These are phyloP conservation scores for Adenanthera pavonina DNA, from an alignment of 306 rosid genomes.

Conservation along the genomic window DNA sequence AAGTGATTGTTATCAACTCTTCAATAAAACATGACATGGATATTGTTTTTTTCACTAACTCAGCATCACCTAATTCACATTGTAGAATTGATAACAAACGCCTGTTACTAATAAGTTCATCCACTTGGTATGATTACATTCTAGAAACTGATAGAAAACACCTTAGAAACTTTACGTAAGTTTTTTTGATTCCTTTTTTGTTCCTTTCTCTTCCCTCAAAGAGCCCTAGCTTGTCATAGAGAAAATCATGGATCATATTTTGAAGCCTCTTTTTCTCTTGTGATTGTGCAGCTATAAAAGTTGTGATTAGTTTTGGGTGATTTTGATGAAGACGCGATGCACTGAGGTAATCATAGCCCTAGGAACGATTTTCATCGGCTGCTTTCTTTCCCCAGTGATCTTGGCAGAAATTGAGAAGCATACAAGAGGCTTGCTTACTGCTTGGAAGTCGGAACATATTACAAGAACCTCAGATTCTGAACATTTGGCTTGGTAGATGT, in stretches of 20 bases:
- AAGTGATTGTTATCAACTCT: not conserved
- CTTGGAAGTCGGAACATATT: slow-evolving; percentile 17
- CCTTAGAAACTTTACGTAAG: not conserved
- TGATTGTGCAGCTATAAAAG: slow-evolving; percentile 30
- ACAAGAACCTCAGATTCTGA: not conserved
- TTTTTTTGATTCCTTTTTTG: not conserved
- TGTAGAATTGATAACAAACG: not conserved
- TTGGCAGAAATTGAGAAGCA: slow-evolving; percentile 12
- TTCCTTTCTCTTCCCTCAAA: not conserved
- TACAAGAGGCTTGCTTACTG: slow-evolving; percentile 7
- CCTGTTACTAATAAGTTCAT: not conserved
- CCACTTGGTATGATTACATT: not conserved
- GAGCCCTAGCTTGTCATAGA: not conserved
- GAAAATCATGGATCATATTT: slow-evolving; percentile 5
- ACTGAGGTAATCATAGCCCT: not conserved
- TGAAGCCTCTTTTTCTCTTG: slow-evolving; percentile 16
- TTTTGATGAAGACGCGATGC: slow-evolving; percentile 7
- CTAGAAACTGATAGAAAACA: too few relatives aligned
- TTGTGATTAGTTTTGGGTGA: not conserved
- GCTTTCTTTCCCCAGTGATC: slow-evolving; percentile 12
- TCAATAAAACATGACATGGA: not conserved
- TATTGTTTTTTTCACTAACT: not conserved
- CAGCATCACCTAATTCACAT: not conserved
- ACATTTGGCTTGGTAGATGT: slow-evolving; percentile 28
- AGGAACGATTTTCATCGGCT: slow-evolving; percentile 20